phyloP scores from a whole-genome alignment of 2,329 filamentous ascomycete genomes.

The Microdochium paspali region DNA sequence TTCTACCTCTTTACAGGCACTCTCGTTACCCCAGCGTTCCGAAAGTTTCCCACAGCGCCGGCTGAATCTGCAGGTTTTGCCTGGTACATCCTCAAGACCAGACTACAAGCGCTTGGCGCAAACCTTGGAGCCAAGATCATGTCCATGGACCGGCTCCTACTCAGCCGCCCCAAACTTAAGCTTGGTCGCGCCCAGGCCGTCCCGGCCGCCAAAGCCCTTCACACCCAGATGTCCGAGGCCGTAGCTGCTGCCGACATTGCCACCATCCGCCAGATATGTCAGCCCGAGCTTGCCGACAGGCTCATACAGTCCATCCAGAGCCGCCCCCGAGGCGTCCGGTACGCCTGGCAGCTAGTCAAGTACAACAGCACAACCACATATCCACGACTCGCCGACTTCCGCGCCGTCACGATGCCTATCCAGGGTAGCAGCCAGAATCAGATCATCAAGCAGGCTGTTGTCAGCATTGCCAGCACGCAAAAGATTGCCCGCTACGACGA shows the following conservation, averaged over 20 bases:
- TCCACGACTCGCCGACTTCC: conserved; percentile 46
- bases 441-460: conserved; percentile 48
- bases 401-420: conserved; percentile 35
- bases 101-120: conserved; percentile 20
- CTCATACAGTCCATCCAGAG: conserved; percentile 44
- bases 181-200: conserved; percentile 29
- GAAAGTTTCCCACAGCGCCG: conserved; percentile 14
- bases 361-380: conserved; percentile 32
- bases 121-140: conserved; percentile 28
- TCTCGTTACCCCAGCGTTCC: conserved; percentile 17
- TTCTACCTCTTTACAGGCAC: conserved; percentile 5
- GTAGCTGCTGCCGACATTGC: conserved; percentile 48
- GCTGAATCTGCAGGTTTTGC: conserved; percentile 11
- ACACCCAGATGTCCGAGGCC: conserved; percentile 50
- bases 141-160: conserved; percentile 31
- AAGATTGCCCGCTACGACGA: conserved; percentile 32
- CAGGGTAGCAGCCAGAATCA: conserved; percentile 23
- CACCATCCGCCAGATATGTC: conserved; percentile 43
- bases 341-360: conserved; percentile 44
- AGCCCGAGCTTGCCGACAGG: conserved; percentile 37
- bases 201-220: conserved; percentile 47
- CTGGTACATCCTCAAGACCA: conserved; percentile 20
- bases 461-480: conserved; percentile 49
- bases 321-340: conserved; percentile 33
- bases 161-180: conserved; percentile 32